These are phyloP conservation scores for Cytospora mali DNA, from an alignment of 2,329 filamentous ascomycete genomes.

Conservation along the genomic window DNA sequence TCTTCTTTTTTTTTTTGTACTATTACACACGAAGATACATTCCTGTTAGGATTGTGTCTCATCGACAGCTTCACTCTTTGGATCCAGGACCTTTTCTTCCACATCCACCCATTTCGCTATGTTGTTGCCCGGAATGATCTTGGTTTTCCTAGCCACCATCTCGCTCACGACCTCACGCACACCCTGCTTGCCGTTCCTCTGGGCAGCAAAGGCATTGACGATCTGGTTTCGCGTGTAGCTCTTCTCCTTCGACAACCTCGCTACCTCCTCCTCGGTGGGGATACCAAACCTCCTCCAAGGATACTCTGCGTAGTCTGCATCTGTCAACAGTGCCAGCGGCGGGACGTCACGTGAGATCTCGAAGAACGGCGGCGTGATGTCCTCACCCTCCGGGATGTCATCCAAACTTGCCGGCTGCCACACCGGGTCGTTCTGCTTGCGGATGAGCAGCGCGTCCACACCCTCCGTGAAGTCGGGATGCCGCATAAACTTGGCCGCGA, in stretches of 20 bases:
- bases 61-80: neutral
- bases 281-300: constrained; percentile 72
- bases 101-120: constrained; percentile 38
- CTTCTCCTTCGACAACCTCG: constrained; percentile 45
- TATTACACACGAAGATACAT: neutral
- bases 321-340: constrained; percentile 63
- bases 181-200: constrained; percentile 67
- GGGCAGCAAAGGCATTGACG: constrained; percentile 62
- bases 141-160: constrained; percentile 66
- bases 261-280: constrained; percentile 69
- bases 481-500: constrained; percentile 86
- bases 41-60: neutral
- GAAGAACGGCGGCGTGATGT: constrained; percentile 72
- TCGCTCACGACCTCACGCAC: constrained; percentile 69
- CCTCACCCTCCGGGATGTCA: constrained; percentile 59
- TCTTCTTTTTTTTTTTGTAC: neutral
- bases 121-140: constrained; percentile 28
- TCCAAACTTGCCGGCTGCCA: constrained; percentile 78
- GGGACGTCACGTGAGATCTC: constrained; percentile 45
- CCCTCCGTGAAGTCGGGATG: constrained; percentile 91
- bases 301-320: constrained; percentile 69
- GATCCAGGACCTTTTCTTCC: constrained; percentile 36
- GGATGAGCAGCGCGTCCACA: constrained; percentile 78
- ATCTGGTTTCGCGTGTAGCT: constrained; percentile 57
- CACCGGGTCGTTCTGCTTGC: constrained; percentile 63